phyloP scores from a whole-genome alignment of 139 green algal species.

The Asterochloris erici region DNA sequence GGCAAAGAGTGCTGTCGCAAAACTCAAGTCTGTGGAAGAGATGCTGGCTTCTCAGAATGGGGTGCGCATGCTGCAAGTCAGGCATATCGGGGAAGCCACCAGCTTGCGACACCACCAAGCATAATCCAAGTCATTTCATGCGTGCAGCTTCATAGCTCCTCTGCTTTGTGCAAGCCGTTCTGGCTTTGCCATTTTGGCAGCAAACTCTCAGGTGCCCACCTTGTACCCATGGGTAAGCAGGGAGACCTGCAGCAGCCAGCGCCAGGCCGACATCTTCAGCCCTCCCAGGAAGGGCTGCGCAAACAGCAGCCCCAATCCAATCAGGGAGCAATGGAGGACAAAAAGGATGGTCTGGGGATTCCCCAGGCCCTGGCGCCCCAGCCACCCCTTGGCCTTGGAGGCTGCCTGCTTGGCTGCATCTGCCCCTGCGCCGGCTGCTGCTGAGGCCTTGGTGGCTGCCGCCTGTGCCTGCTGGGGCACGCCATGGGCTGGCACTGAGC shows the following conservation, averaged over 20 bases:
- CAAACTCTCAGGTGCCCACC: neutral
- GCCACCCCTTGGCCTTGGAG: neutral
- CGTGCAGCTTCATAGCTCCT: too few species aligned
- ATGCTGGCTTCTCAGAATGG: too few species aligned
- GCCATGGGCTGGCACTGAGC: neutral
- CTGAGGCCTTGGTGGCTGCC: neutral
- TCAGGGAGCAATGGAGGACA: constrained; percentile 11
- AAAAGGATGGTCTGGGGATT: constrained; percentile 22
- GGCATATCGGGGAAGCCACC: too few species aligned
- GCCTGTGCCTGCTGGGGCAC: neutral
- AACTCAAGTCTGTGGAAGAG: too few species aligned
- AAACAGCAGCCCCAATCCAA: constrained; percentile 18
- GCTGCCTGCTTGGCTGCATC: too few species aligned
- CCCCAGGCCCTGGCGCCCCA: neutral
- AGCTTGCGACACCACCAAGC: too few species aligned
- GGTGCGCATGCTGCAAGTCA: too few species aligned
- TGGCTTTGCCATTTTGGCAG: too few species aligned
- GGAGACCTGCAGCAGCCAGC: constrained; percentile 19
- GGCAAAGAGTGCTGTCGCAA: too few species aligned
- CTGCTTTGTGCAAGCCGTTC: too few species aligned
- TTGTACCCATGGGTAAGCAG: constrained; percentile 21
- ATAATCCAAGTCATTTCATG: too few species aligned
- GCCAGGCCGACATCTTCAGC: constrained; percentile 15
- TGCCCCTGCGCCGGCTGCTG: neutral
- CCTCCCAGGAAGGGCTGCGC: constrained; percentile 25